phyloP scores from a whole-genome alignment of 257 asterid species.

The Nicotiana sylvestris region DNA sequence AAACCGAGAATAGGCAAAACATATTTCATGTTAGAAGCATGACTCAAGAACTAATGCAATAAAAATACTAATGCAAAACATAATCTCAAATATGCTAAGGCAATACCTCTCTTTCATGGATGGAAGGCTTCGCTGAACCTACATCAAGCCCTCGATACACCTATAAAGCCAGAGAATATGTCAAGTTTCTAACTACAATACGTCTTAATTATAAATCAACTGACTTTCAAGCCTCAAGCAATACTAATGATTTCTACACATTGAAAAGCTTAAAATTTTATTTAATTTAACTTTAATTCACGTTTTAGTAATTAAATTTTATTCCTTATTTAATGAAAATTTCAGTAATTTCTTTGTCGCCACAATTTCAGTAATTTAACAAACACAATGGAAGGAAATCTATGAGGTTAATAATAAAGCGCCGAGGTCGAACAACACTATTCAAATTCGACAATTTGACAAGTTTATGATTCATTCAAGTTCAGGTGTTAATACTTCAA shows the following conservation, averaged over 20 bases:
- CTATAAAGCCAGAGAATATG: conserved; percentile 24
- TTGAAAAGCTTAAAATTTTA: neutral
- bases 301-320: neutral
- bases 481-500: neutral
- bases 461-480: neutral
- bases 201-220: neutral
- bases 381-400: neutral
- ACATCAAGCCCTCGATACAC: conserved; percentile 89
- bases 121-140: conserved; percentile 91
- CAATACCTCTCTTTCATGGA: conserved; percentile 62
- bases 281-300: neutral
- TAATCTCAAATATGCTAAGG: neutral
- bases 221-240: neutral
- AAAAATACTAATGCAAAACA: neutral
- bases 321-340: neutral
- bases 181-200: neutral
- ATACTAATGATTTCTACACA: neutral
- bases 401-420: neutral
- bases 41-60: neutral
- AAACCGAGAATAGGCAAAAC: neutral
- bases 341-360: neutral
- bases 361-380: neutral
- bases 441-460: neutral
- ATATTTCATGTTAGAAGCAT: neutral
- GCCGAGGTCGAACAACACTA: too few species aligned